Base-by-base conservation (phyloP, 1,284 basidiomycete species). In the Afroboletus lepidellus region DNA sequence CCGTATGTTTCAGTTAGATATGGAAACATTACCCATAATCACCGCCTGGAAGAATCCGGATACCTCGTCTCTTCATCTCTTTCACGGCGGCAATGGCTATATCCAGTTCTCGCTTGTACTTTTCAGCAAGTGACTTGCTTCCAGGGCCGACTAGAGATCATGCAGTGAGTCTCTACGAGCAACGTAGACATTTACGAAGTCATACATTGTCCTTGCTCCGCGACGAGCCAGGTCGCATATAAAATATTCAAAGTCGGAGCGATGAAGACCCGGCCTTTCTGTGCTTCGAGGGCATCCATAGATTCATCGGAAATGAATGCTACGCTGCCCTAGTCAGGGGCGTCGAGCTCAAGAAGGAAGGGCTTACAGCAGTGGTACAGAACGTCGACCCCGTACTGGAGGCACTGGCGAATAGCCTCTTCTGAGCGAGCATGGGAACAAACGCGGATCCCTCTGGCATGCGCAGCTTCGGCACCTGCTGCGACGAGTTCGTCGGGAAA, bases 341-440 rank as follows among this genome's bases (percentile, higher is more conserved):
- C 8, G 3, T 5, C 15, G 13, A 0, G 2, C 24, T 21, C 9
- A 18, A 44, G 43, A 25, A 21, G 11, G 6, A 18, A 37, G 24
- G 16, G 45, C 63, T 46, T 32, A 67, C 65, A 65, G 5, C 60
- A 37, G n/a, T 65, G 64, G 46, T 65, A 69, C 30, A 65, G 36
- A 21, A 69, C 57, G 29, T 71, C 67, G n/a, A 71, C 38, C 0
- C 69, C 69, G 30, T 71, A 71, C 43, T 67, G 60, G 29, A 71
- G 51, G 21, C 60, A 69, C 47, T 71, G 69, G 43, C 56, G 55
- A 24, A 70, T 30, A 32, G 64, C 58, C 9, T 55, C 38, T 30
- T 69, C 70, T 9, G 69, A 67, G 30, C 67, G 64, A 8, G 69
- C 67, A 53, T 69, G 67, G 9, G 70, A 61, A 34, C 69, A 69